Conservation (phyloP, 1,139 yeast genomes). For the Zygosaccharomyces pseudobailii region DNA sequence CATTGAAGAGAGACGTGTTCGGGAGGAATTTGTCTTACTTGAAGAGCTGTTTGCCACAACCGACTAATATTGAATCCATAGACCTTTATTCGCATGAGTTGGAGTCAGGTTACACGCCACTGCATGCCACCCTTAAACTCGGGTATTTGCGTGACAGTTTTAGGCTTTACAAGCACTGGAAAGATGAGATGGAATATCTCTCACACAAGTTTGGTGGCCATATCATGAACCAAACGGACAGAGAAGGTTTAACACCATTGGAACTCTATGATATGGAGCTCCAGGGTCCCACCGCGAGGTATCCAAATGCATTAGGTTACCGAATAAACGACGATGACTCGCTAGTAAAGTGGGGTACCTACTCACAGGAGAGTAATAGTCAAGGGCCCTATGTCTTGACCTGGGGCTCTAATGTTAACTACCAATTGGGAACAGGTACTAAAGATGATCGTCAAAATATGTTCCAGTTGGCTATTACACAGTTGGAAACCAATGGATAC, state of each 20-base stretch:
- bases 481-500: conserved; percentile 25
- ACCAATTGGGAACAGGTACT: conserved; percentile 66
- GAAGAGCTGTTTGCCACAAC: conserved; percentile 48
- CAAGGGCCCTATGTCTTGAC: conserved; percentile 34
- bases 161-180: conserved; percentile 54
- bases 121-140: conserved; percentile 43
- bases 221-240: conserved; percentile 51
- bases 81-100: conserved; percentile 50
- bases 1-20: conserved; percentile 52
- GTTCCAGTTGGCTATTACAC: conserved; percentile 33
- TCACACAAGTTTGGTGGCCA: conserved; percentile 45
- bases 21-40: conserved; percentile 66
- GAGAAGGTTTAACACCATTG: conserved; percentile 61
- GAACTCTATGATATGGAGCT: conserved; percentile 40
- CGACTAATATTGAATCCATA: conserved; percentile 43
- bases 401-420: conserved; percentile 63
- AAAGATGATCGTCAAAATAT: conserved; percentile 48
- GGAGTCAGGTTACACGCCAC: conserved; percentile 81
- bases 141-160: conserved; percentile 30
- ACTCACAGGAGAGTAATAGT: conserved; percentile 9
- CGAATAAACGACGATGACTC: conserved; percentile 19
- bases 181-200: conserved; percentile 37
- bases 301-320: conserved; percentile 22
- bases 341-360: conserved; percentile 12
- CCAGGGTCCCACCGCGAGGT: conserved; percentile 16